These are phyloP conservation scores for Oidium heveae DNA, from an alignment of 2,329 filamentous ascomycete species.

Conservation along the genomic window DNA sequence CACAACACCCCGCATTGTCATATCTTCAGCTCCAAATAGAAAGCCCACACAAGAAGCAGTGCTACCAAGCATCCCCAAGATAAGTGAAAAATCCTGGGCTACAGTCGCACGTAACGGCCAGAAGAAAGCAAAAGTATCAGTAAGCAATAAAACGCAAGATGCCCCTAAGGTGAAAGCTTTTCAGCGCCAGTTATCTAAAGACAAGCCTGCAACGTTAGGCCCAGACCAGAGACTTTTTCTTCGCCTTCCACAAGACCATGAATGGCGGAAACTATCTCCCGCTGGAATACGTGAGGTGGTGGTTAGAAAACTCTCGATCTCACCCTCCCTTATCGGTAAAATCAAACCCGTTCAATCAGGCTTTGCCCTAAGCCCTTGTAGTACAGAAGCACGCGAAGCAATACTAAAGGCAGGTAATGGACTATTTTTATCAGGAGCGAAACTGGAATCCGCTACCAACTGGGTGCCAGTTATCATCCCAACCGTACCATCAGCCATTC, in stretches of 20 bases:
- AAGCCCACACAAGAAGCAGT: background rate
- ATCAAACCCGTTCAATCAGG: background rate
- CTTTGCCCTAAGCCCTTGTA: background rate
- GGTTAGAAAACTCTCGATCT: background rate
- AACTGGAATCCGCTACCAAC: background rate
- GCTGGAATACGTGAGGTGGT: background rate
- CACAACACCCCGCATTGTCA: background rate
- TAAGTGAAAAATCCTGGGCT: background rate
- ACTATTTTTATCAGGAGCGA: background rate
- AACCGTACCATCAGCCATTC: background rate
- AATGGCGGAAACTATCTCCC: background rate
- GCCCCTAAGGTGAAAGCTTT: background rate
- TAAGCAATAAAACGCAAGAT: background rate
- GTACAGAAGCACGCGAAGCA: background rate
- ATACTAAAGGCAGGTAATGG: background rate
- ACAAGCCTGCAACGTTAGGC: background rate
- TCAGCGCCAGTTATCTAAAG: background rate
- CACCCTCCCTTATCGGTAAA: background rate
- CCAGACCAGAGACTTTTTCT: background rate
- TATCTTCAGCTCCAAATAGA: background rate
- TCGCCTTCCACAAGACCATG: background rate
- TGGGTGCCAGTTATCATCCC: background rate
- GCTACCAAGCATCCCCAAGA: background rate
- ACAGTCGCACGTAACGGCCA: background rate
- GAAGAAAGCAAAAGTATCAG: background rate